Base-by-base conservation (phyloP, 1,284 basidiomycete genomes). In the Sporisorium graminicola region DNA sequence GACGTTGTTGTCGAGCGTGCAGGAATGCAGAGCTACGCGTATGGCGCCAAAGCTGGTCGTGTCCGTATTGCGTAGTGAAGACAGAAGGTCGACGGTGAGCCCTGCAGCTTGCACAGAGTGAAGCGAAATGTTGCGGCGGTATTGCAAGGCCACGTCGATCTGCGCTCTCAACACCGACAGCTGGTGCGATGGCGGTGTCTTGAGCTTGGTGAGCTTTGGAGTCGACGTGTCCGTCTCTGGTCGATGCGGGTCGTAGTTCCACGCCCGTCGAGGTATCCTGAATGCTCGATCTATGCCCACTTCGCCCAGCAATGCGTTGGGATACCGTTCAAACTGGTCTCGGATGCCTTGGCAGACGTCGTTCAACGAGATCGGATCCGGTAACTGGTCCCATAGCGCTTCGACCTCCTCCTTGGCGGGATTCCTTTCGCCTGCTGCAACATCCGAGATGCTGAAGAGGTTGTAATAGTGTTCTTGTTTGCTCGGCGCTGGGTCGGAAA, bases 261-360 rank as follows among this genome's bases (percentile, higher is more conserved):
- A 80, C 2, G 61, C 53, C 47, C 58, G 49, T 9, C 71, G 62
- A 26, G 79, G 83, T 6, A 84, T 66, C 2, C 81, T 63, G 46
- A 84, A 84, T 1, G 79, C 81, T 44, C 81, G 66, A 59, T 84
- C 83, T 16, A 84, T 61, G 4, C 83, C 83, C 0, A 84, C 80
- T 33, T 84, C 83, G 46, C 83, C 83, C 27, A 84, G 42, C 10
- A 83, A 58, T 12, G 83, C 81, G n/a, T 61, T 10, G 0, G 82
- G 80, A 44, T 75, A 74, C 3, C 40, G 44, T 14, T 74, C 61
- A 33, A 84, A 78, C 7, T 70, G 58, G 3, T 50, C 49, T 16
- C 69, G 59, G 1, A 82, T 61, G 10, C 65, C 61, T 3, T 59
- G 42, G 8, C 78, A 63, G 3, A 79, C 68, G 0, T 60, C 55